Percentiles rank a stretch among this genome's conserved stretches.
Conservation (phyloP, 2,329 filamentous ascomycete genomes). For the Aspergillus pseudoterreus region DNA sequence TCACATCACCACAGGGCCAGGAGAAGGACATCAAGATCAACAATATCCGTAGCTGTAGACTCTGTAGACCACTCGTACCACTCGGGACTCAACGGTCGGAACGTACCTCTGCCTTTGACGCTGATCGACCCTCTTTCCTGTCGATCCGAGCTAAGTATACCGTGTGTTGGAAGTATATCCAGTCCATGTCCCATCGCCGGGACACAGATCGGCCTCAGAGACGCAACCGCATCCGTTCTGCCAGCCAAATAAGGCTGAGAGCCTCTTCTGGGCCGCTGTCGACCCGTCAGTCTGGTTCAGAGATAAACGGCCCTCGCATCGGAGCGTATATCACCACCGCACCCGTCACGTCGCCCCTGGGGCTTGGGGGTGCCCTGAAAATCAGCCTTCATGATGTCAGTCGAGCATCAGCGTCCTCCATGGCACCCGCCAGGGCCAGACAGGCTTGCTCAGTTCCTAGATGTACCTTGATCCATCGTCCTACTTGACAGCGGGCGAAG, state of each 20-base stretch:
- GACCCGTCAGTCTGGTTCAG: background rate
- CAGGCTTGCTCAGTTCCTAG: too few relatives aligned
- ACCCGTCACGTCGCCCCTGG: background rate
- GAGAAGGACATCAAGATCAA: background rate
- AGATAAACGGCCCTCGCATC: background rate
- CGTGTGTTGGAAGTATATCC: slow-evolving; percentile 2
- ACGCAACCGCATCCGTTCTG: background rate
- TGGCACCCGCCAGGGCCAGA: too few relatives aligned
- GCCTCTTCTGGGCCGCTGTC: background rate
- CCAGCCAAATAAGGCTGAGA: too few relatives aligned
- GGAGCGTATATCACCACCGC: background rate
- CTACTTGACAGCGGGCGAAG: too few relatives aligned
- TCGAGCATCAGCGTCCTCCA: background rate
- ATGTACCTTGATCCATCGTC: too few relatives aligned
- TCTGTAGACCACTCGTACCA: too few relatives aligned
- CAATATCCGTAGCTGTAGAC: too few relatives aligned
- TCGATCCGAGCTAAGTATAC: background rate
- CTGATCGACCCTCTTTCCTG: background rate
- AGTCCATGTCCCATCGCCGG: background rate
- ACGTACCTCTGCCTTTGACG: background rate
- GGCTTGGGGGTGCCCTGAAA: background rate
- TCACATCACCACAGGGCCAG: background rate
- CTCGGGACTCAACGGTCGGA: background rate
- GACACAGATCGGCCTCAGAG: background rate
- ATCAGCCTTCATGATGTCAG: background rate